Evolutionary conservation across 768 basidiomycete species (phyloP), one percentile per base, ranked within the genome.

Genomic region (Lentinus tigrinus): DNA sequence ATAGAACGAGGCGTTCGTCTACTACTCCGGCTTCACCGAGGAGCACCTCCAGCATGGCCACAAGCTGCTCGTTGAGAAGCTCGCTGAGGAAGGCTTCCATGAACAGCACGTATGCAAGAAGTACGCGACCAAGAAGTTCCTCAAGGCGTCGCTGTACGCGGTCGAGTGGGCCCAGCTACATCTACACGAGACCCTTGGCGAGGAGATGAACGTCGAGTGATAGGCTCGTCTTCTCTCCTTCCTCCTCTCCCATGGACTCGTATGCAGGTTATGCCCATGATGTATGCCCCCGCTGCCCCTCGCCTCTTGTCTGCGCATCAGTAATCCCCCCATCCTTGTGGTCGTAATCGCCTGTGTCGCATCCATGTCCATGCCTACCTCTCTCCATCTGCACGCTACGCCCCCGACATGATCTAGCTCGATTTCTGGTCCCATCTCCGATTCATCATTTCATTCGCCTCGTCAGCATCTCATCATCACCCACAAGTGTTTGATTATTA

Each of bases 111-210:
- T 95, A 38, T 95, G 85, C 84, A 90, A 90, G 80, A 98, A 99
- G 78, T 99, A 98, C 73, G 86, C 93, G 44, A 84, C 91, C 81
- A 97, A 95, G 86, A 95, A 94, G 75, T 98, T 97, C 83, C 85
- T 98, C 71, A 93, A 96, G 74, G 96, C 90, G 28, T 87, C 89
- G 19, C 72, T 82, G 38, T 92, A 85, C 67, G 90, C 90, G 42
- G 79, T 89, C 67, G 82, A 88, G 55, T 90, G 87, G 87, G 88
- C 89, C 43, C 82, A 77, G 64, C 74, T 70, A 39, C 79, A 85
- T 69, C 63, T 76, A 65, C 70, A 67, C 51, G 73, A 74, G 50
- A 55, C 58, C 47, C 65, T 67, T 43, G 66, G 71, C 27, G 79
- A 80, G 65, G 71, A 70, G 47, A 81, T 81, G 79, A 72, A 77